These are phyloP conservation scores for Chalciporus piperatoides DNA, from an alignment of 1,284 basidiomycete genomes.

Conservation along the genomic window DNA sequence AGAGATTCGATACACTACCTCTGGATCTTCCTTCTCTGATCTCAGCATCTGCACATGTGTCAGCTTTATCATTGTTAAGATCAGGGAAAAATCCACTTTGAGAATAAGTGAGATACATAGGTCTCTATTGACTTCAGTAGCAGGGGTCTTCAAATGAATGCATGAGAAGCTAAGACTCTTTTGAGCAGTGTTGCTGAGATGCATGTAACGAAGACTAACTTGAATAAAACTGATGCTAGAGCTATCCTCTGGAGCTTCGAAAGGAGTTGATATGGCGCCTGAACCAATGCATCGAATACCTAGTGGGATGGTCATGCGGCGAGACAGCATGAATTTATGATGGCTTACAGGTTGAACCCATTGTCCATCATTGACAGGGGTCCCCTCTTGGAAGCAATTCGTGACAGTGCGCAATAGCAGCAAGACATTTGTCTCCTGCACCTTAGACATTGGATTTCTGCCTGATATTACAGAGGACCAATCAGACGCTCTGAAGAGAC, in stretches of 20 bases:
- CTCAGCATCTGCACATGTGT: constrained; percentile 51
- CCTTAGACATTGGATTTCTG: constrained; percentile 56
- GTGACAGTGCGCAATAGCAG: constrained; percentile 81
- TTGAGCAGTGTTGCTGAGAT: constrained; percentile 8
- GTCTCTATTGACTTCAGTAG: constrained; percentile 33
- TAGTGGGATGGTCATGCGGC: constrained; percentile 27
- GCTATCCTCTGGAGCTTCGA: constrained; percentile 72
- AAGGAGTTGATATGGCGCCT: constrained; percentile 51
- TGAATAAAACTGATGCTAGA: constrained; percentile 75
- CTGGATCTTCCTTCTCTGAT: constrained; percentile 71
- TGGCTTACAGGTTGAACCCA: constrained; percentile 51
- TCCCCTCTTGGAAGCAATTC: constrained; percentile 70
- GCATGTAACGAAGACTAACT: constrained; percentile 47
- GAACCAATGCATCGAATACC: constrained; percentile 53
- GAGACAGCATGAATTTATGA: background rate
- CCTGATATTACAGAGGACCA: constrained; percentile 53
- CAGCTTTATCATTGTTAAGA: constrained; percentile 8
- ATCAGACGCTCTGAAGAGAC: constrained; percentile 66
- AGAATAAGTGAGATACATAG: constrained; percentile 45
- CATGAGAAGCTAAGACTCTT: constrained; percentile 55
- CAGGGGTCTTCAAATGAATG: constrained; percentile 41
- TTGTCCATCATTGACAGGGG: constrained; percentile 39
- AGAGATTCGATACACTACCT: constrained; percentile 80
- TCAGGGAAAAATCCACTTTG: constrained; percentile 38
- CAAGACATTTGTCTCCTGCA: constrained; percentile 81